Percentiles rank a stretch among this genome's conserved stretches.
phyloP scores from a whole-genome alignment of 108 stramenopile genomes.

The Conticribra guillardii region DNA sequence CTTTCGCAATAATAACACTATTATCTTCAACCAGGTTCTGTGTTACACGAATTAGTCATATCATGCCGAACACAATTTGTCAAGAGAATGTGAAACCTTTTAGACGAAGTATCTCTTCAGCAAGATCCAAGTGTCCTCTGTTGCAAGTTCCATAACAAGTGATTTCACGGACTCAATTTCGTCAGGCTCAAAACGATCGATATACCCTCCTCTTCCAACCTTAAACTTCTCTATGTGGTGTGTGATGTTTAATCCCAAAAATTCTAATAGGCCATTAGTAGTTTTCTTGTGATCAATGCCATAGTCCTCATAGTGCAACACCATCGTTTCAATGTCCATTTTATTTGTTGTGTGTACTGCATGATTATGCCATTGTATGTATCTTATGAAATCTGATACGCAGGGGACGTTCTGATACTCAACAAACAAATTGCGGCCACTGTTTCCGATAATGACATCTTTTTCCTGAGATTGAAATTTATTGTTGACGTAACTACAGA shows the following conservation, averaged over 20 bases:
- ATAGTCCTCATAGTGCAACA: constrained; percentile 27
- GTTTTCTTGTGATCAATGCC: constrained; percentile 18
- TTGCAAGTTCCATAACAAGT: not conserved
- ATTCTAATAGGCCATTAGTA: constrained; percentile 22
- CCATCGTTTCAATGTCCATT: constrained; percentile 7
- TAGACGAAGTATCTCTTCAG: not conserved
- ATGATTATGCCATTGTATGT: constrained; percentile 25
- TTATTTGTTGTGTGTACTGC: constrained; percentile 5
- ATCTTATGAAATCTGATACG: constrained; percentile 21
- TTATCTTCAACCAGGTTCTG: too few relatives aligned
- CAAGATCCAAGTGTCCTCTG: not conserved
- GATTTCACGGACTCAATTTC: not conserved
- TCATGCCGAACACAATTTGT: too few relatives aligned
- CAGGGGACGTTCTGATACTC: constrained; percentile 15
- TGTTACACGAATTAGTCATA: too few relatives aligned
- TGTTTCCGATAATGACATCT: not conserved
- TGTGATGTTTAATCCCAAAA: constrained; percentile 21
- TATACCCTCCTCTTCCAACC: constrained; percentile 14
- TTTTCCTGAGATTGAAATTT: constrained; percentile 2
- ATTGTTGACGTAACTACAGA: constrained; percentile 23
- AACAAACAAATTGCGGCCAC: constrained; percentile 1
- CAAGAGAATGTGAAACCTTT: too few relatives aligned
- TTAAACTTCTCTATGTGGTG: constrained; percentile 14
- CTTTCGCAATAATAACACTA: too few relatives aligned
- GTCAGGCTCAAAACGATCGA: constrained; percentile 3